phyloP scores from a whole-genome alignment of 371 early-diverging fungal genomes.

The Cokeromyces recurvatus region DNA sequence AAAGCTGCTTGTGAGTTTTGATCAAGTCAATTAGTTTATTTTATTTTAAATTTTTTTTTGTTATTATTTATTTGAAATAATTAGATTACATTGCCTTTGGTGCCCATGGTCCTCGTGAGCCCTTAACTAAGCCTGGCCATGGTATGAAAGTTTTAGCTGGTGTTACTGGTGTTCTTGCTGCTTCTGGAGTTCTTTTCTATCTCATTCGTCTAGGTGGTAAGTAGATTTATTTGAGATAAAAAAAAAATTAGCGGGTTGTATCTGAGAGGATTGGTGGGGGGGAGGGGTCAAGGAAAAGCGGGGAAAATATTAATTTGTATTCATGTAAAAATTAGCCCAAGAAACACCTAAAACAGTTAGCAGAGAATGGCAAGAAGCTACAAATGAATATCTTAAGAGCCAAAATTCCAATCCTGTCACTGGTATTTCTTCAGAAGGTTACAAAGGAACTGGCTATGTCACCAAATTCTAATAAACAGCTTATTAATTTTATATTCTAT shows the following conservation, averaged over 20 bases:
- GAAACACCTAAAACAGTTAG: constrained; percentile 70
- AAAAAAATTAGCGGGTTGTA: too few species aligned
- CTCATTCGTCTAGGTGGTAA: constrained; percentile 69
- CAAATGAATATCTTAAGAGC: constrained; percentile 76
- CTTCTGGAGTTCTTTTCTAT: constrained; percentile 61
- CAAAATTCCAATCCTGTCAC: constrained; percentile 88
- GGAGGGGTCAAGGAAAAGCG: too few species aligned
- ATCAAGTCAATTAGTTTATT: too few species aligned
- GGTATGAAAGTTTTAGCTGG: constrained; percentile 70
- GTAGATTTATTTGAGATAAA: constrained; percentile 24
- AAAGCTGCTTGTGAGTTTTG: constrained; percentile 76
- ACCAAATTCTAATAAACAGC: constrained; percentile 20
- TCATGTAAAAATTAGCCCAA: constrained; percentile 30
- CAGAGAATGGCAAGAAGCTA: constrained; percentile 93
- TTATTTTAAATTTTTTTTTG: not conserved
- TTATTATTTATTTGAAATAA: not conserved
- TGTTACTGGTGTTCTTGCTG: constrained; percentile 55
- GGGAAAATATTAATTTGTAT: not conserved
- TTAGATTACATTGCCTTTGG: constrained; percentile 91
- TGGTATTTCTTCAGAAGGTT: constrained; percentile 83
- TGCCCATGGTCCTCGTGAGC: constrained; percentile 87
- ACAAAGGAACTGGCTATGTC: constrained; percentile 76
- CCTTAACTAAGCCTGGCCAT: constrained; percentile 70
- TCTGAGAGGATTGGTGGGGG: not conserved
- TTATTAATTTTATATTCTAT: constrained; percentile 2